Evolutionary conservation across 192 early-diverging fungal genomes (phyloP).

Genomic region (Backusella tuberculispora): DNA sequence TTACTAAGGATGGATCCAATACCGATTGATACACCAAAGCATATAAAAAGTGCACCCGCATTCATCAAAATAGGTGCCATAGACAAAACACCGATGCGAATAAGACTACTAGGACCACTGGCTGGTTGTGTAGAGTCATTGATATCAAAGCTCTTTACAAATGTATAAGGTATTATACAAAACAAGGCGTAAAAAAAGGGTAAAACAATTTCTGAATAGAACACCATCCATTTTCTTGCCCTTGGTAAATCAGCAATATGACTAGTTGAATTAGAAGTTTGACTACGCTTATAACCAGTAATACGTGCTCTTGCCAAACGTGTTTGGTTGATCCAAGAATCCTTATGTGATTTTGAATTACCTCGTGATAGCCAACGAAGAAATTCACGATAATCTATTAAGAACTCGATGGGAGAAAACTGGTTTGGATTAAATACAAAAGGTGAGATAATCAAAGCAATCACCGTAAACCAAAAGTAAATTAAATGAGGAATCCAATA

Average conservation of each 20-base stretch:
- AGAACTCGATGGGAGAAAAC: slow-evolving; percentile 78
- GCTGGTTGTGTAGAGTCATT: slow-evolving; percentile 26
- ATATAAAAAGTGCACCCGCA: slow-evolving; percentile 59
- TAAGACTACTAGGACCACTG: slow-evolving; percentile 51
- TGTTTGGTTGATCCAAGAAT: slow-evolving; percentile 82
- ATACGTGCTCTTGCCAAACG: slow-evolving; percentile 70
- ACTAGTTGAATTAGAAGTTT: slow-evolving; percentile 56
- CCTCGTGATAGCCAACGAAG: slow-evolving; percentile 84
- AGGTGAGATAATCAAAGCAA: slow-evolving; percentile 77
- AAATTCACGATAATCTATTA: slow-evolving; percentile 81
- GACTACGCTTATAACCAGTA: slow-evolving; percentile 74
- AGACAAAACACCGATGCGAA: slow-evolving; percentile 66
- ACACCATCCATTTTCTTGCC: slow-evolving; percentile 68
- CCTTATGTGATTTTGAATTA: slow-evolving; percentile 72
- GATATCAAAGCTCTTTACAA: slow-evolving; percentile 65
- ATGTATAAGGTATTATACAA: slow-evolving; percentile 67
- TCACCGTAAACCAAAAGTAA: slow-evolving; percentile 84
- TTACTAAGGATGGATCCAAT: slow-evolving; percentile 63
- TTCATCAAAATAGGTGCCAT: slow-evolving; percentile 74
- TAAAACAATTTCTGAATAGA: slow-evolving; percentile 72
- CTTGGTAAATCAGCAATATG: slow-evolving; percentile 59
- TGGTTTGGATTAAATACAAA: slow-evolving; percentile 92
- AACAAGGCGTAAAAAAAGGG: slow-evolving; percentile 66
- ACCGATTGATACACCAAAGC: slow-evolving; percentile 68
- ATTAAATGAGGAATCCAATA: slow-evolving; percentile 74